Conservation (phyloP, 139 green algal genomes). For the Protoeuglena noctilucae region DNA sequence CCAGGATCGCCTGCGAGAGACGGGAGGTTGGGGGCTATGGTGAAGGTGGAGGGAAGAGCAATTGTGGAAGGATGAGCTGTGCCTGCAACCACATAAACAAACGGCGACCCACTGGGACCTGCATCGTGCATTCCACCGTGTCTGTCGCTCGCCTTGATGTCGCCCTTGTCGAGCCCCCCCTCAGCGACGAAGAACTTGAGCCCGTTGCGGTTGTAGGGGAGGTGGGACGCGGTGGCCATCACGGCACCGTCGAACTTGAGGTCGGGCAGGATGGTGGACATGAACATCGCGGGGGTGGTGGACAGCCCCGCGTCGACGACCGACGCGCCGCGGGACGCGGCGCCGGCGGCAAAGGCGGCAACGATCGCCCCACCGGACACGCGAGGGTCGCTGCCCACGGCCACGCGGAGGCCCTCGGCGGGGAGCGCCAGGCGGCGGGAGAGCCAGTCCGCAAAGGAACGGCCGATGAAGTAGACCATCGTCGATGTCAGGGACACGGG, state of each 20-base stretch:
- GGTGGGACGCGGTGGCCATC: constrained; percentile 78
- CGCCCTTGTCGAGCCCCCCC: constrained; percentile 59
- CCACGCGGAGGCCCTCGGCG: constrained; percentile 16
- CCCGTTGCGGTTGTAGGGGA: constrained; percentile 32
- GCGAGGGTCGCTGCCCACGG: constrained; percentile 57
- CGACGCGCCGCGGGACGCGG: constrained; percentile 31
- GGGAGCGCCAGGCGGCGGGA: constrained; percentile 1
- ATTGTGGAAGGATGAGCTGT: too few relatives aligned
- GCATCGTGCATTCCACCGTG: too few relatives aligned
- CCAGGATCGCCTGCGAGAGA: too few relatives aligned
- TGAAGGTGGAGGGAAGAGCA: too few relatives aligned
- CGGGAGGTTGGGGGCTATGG: too few relatives aligned
- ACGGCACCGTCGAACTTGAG: constrained; percentile 30
- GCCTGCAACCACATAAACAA: too few relatives aligned
- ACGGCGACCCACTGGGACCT: too few relatives aligned
- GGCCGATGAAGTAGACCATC: constrained; percentile 57
- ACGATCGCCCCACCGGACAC: constrained; percentile 31
- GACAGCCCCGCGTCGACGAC: constrained; percentile 54
- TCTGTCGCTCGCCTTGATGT: too few relatives aligned
- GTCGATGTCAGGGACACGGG: constrained; percentile 47
- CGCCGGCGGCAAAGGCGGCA: constrained; percentile 36
- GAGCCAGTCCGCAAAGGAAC: constrained; percentile 61
- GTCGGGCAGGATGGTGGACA: constrained; percentile 44
- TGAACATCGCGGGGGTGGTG: constrained; percentile 93
- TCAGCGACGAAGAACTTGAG: constrained; percentile 39